Conservation (phyloP, 371 early-diverging fungal genomes). For the Mortierella sp. region DNA sequence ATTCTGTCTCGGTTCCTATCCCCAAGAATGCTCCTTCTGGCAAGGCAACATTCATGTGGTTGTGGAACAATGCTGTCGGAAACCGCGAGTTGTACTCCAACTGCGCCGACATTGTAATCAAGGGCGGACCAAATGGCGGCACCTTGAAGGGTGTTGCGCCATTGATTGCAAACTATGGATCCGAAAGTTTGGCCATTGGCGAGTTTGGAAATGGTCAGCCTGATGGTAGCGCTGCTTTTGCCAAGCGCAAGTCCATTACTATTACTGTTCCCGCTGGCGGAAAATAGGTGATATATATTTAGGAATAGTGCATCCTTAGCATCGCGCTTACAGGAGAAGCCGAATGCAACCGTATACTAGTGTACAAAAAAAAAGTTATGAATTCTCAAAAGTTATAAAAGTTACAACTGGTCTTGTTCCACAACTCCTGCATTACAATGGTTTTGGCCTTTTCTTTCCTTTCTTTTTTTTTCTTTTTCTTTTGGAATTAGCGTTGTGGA, state of each 20-base stretch:
- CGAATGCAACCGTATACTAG: background rate
- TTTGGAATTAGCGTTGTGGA: background rate
- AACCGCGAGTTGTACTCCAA: conserved; percentile 79
- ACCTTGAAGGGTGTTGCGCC: conserved; percentile 22
- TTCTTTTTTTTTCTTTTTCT: too few relatives aligned
- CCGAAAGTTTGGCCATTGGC: conserved; percentile 11
- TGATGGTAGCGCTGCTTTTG: conserved; percentile 15
- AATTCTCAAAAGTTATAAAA: too few relatives aligned
- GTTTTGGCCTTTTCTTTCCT: background rate
- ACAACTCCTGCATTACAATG: too few relatives aligned
- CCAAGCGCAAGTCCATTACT: conserved; percentile 18
- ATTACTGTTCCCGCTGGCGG: conserved; percentile 15
- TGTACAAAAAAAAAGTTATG: background rate
- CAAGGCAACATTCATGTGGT: conserved; percentile 68
- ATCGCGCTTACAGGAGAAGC: background rate
- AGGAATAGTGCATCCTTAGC: background rate
- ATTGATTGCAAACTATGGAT: conserved; percentile 40
- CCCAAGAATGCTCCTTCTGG: conserved; percentile 63
- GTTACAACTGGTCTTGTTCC: too few relatives aligned
- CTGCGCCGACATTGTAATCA: conserved; percentile 74
- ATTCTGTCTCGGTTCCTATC: conserved; percentile 58
- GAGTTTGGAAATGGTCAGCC: conserved; percentile 27
- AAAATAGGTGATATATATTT: background rate
- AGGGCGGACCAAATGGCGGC: conserved; percentile 34
- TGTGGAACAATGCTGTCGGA: conserved; percentile 71